Percentiles rank a stretch among this genome's conserved stretches.
These are phyloP conservation scores for Afroboletus lepidellus DNA, from an alignment of 1,284 basidiomycete genomes.

Conservation along the genomic window DNA sequence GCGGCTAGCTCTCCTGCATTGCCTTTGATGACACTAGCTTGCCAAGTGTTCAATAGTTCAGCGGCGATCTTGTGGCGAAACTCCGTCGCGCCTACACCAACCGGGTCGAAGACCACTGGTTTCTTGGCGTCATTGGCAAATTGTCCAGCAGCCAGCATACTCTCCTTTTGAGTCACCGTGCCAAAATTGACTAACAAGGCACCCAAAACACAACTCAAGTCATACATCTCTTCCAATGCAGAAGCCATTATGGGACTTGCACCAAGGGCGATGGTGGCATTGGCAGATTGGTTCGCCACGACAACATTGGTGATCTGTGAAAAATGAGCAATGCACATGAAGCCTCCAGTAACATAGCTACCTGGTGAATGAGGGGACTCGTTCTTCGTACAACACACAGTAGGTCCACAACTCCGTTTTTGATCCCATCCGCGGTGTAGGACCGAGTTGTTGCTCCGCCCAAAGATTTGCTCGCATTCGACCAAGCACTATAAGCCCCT, in stretches of 20 bases:
- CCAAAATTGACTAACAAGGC: conserved; percentile 90
- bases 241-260: conserved; percentile 95
- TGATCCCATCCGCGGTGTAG: conserved; percentile 34
- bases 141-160: conserved; percentile 81
- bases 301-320: conserved; percentile 87
- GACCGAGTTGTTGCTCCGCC: neutral
- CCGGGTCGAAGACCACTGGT: conserved; percentile 91
- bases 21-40: conserved; percentile 92
- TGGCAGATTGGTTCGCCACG: conserved; percentile 88
- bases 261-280: conserved; percentile 85
- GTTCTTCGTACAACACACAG: conserved; percentile 50
- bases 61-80: conserved; percentile 63
- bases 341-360: conserved; percentile 27
- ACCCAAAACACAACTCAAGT: conserved; percentile 68
- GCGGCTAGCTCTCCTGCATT: conserved; percentile 90
- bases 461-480: conserved; percentile 31
- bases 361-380: conserved; percentile 81
- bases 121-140: conserved; percentile 71
- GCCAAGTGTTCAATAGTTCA: conserved; percentile 83
- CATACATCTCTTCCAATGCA: conserved; percentile 78
- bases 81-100: conserved; percentile 84
- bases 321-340: conserved; percentile 8
- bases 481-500: conserved; percentile 43
- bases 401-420: conserved; percentile 41
- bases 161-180: conserved; percentile 69